Evolutionary conservation across 2,329 filamentous ascomycete species (phyloP), one percentile per base, ranked within the genome.

Genomic region (Trichoderma oligosporum): DNA sequence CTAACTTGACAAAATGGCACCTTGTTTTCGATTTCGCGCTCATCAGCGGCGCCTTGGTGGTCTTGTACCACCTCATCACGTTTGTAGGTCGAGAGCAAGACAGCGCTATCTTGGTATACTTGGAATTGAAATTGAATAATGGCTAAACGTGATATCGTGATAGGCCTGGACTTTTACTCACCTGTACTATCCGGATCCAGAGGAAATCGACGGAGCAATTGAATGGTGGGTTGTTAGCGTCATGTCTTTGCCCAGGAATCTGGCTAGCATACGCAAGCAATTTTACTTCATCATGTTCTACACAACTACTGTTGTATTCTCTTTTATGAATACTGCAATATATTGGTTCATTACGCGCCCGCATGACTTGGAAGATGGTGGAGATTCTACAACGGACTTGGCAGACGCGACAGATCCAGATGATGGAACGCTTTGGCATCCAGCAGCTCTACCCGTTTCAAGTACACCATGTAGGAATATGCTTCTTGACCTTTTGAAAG

Each of bases 141-240:
- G 29, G 35, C 57, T 59, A 29, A n/a, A 59, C 25, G 18, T 24
- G 2, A 1, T 20, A 24, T 18, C 7, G 24, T 35, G 4, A 27
- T 11, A 81, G 78, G 69, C 68, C 25, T 82, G 79, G 79, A 80
- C 78, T 0, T 77, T 76, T 48, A 78, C 78, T 46, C 79, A 82
- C 61, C 69, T 80, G 25, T 75, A 79, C 63, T 75, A 74, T 51
- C 78, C 78, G 1, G 70, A 74, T 8, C 62, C 70, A 7, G 72
- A 76, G 16, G 67, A 73, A 0, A 63, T 69, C 31, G 71, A 68
- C 60, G 72, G 65, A 31, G 65, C 66, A 7, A 67, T 70, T 62
- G 74, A 74, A 62, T 68, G 69, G 20, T 67, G 61, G 33, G 60
- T 77, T 51, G 63, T 78, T 57, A 69, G 66, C 3, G 63, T 67